Base-by-base conservation (phyloP, 1,139 yeast genomes). In the Spathaspora sp. region DNA sequence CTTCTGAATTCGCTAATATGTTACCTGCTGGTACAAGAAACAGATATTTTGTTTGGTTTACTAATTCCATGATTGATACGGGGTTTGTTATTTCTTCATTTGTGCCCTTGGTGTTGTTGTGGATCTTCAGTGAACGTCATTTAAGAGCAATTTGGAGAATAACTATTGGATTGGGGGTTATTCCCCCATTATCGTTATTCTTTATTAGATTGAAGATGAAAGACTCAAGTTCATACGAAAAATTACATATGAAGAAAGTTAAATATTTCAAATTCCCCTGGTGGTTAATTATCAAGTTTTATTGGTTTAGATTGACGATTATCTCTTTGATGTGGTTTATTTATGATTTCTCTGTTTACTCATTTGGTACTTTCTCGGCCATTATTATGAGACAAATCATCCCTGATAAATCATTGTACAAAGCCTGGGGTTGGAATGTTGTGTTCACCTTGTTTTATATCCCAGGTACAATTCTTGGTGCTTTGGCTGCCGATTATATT, bases 391-490 rank as follows among this genome's bases (percentile, higher is more conserved):
- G 74, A 29, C 64, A 69, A 39, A 69, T 89, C 49, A 80, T 87
- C 50, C 82, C 87, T 25, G 51, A 51, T 8, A 50, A 42, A 10
- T 40, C 54, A 1, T 66, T 89, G 51, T 84, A 84, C 67, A 79
- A 84, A 63, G 78, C 86, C 20, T 89, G 89, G 69, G 97, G 97
- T 43, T 91, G 97, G 97, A 88, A 87, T 64, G 87, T 88, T 50
- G 93, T 91, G 4, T 79, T 91, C 59, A 89, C 89, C 66, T 73
- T 88, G 59, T 91, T 91, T 65, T 90, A 91, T 65, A 70, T 91
- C 38, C 97, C 97, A 10, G 98, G 98, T 54, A 78, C 96, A 2
- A 79, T 89, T 61, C 63, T 86, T 18, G 97, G 98, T 60, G 97
- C 96, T 9, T 61, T 79, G 43, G 70, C 81, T 38, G 78, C 95